Evolutionary conservation across 257 asterid genomes (phyloP), one percentile per base, ranked within the genome.

Genomic region (Eustoma russellianum): DNA sequence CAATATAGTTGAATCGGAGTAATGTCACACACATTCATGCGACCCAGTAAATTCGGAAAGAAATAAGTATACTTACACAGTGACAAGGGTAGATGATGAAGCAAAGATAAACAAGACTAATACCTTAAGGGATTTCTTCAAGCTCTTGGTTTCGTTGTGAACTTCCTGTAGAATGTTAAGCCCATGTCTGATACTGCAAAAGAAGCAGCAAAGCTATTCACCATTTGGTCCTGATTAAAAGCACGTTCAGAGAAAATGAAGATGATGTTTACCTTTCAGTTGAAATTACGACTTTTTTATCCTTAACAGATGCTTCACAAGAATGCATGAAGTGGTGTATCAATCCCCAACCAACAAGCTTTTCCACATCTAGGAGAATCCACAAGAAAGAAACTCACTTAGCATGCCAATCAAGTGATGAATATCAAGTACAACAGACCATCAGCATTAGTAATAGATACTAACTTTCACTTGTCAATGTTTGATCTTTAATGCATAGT

Each of bases 301-400:
- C 88, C 35, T 66, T 48, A 66, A 69, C 79, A 66, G 60, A 41
- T 35, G 76, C 80, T 70, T 50, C 78, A 68, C 80, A 66, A 55
- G 69, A 73, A 41, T 66, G 71, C 86, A 77, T 85, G 62, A 80
- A 65, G 64, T 85, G 79, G 72, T 78, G 80, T 57, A 86, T 80
- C 73, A 88, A 61, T 62, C 93, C 91, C 93, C 93, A 88, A 55
- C 94, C 95, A 59, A 88, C 77, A 53, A 82, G 80, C 79, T 85
- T 88, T 65, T 85, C 88, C 34, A 89, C 91, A 78, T 81, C 97
- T 88, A 62, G 51, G 8, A 66, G 56, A 61, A 64, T 35, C 50
- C 61, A 71, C 52, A 63, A 74, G 9, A 33, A 24, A 24, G 18
- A 8, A 54, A 9, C 30, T 15, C 8, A 16, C 18, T 52, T n/a